These are phyloP conservation scores for Coccomyxa subellipsoidea DNA, from an alignment of 163 green algal genomes.

Conservation along the genomic window DNA sequence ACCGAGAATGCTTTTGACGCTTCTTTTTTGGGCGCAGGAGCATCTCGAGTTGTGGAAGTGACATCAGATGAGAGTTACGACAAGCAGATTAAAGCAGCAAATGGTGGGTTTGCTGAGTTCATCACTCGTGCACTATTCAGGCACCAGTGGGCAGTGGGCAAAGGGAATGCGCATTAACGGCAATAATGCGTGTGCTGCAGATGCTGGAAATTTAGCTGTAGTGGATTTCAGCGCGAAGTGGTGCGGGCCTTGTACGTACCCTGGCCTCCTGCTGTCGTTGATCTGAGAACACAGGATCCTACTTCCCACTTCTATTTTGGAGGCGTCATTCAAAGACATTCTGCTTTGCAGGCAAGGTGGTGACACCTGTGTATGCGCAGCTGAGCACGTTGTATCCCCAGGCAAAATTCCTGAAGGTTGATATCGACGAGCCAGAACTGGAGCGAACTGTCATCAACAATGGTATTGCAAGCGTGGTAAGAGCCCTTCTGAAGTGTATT, in stretches of 20 bases:
- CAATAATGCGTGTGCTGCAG: not conserved
- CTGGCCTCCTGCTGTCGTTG: too few relatives aligned
- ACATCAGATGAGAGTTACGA: not conserved
- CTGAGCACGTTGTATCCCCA: slow-evolving; percentile 25
- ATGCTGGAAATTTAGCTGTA: not conserved
- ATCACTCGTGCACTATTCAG: too few relatives aligned
- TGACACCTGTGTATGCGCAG: slow-evolving; percentile 30
- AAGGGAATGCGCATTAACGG: too few relatives aligned
- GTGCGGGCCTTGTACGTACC: slow-evolving; percentile 11
- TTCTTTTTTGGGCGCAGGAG: not conserved
- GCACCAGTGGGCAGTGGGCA: too few relatives aligned
- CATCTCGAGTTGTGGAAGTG: not conserved
- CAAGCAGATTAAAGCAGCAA: not conserved
- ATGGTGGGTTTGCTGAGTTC: not conserved
- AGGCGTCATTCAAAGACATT: too few relatives aligned
- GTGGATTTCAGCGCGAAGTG: slow-evolving; percentile 10
- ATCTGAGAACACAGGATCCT: too few relatives aligned
- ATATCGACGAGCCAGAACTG: slow-evolving; percentile 34
- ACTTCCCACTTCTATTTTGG: too few relatives aligned
- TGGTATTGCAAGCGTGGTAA: slow-evolving; percentile 11
- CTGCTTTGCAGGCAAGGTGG: slow-evolving; percentile 29
- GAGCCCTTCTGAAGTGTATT: too few relatives aligned
- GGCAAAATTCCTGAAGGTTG: slow-evolving; percentile 36
- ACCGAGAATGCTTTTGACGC: not conserved
- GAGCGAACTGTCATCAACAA: slow-evolving; percentile 10